A percentile compares a stretch with the other conserved stretches of the same genome.
Conservation (phyloP, 2,329 filamentous ascomycete species). For the Alternaria burnsii region DNA sequence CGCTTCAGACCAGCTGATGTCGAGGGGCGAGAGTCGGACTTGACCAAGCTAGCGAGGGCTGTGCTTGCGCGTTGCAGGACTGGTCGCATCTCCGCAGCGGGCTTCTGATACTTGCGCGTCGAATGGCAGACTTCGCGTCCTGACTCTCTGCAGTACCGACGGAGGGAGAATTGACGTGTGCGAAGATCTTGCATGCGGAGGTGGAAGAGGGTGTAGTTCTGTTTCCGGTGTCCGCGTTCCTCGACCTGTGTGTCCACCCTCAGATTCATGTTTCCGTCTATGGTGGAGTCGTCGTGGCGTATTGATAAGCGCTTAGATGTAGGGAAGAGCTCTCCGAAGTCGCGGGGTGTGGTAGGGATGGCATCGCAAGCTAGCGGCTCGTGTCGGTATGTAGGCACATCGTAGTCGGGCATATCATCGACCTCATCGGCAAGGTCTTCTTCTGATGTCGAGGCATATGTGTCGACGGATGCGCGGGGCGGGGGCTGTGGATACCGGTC, state of each 20-base stretch:
- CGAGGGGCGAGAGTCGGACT: slow-evolving; percentile 60
- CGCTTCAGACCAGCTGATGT: slow-evolving; percentile 58
- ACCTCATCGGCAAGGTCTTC: slow-evolving; percentile 61
- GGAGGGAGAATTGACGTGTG: slow-evolving; percentile 85
- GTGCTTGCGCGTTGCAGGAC: slow-evolving; percentile 67
- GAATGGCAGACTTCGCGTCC: slow-evolving; percentile 92
- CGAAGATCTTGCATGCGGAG: slow-evolving; percentile 92
- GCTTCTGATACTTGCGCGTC: slow-evolving; percentile 72
- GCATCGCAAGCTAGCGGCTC: slow-evolving; percentile 71
- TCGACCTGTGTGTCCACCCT: slow-evolving; percentile 80
- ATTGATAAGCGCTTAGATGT: slow-evolving; percentile 82
- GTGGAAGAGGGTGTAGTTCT: slow-evolving; percentile 84
- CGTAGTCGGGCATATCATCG: slow-evolving; percentile 59
- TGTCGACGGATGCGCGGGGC: slow-evolving; percentile 72
- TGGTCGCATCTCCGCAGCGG: slow-evolving; percentile 59
- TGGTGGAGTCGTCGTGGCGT: slow-evolving; percentile 86
- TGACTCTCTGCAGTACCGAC: slow-evolving; percentile 90
- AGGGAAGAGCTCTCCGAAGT: slow-evolving; percentile 87
- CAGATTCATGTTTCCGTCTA: slow-evolving; percentile 96
- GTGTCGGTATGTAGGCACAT: slow-evolving; percentile 68
- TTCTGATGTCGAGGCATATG: slow-evolving; percentile 79
- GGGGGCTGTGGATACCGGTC: slow-evolving; percentile 25
- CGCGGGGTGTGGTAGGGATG: slow-evolving; percentile 78
- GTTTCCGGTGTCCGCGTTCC: slow-evolving; percentile 64
- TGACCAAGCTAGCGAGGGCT: slow-evolving; percentile 65